Percentiles rank a stretch among this genome's conserved stretches.
These are phyloP conservation scores for Parastagonospora avenae DNA, from an alignment of 2,329 filamentous ascomycete genomes.

Conservation along the genomic window DNA sequence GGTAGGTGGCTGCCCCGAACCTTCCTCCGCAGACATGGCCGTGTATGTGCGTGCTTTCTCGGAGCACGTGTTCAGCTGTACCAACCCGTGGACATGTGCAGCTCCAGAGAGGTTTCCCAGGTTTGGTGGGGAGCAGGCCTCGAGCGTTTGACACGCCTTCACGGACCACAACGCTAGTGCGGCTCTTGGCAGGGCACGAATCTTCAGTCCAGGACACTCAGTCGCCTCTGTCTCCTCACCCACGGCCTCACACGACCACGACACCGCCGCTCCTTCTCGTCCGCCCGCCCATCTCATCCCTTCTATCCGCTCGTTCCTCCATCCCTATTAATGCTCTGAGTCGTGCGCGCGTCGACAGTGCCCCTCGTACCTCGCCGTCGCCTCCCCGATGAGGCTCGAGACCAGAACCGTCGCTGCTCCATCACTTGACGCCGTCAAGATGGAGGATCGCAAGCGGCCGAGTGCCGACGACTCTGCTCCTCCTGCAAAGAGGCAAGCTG, in stretches of 20 bases:
- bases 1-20: slow-evolving; percentile 13
- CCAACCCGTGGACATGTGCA: not conserved
- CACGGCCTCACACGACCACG: slow-evolving; percentile 33
- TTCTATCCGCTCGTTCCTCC: slow-evolving; percentile 18
- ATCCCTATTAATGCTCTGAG: slow-evolving; percentile 24
- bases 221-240: slow-evolving; percentile 18
- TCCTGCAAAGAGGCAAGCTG: slow-evolving; percentile 86
- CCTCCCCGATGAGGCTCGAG: slow-evolving; percentile 82
- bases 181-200: not conserved
- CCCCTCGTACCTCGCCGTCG: slow-evolving; percentile 41
- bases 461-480: slow-evolving; percentile 86
- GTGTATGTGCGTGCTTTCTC: not conserved
- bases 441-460: slow-evolving; percentile 99
- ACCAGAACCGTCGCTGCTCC: slow-evolving; percentile 74
- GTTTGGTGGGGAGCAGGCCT: not conserved
- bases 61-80: too few relatives aligned
- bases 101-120: not conserved
- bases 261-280: slow-evolving; percentile 12
- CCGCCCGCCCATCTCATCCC: slow-evolving; percentile 23
- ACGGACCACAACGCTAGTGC: not conserved
- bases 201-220: slow-evolving; percentile 18
- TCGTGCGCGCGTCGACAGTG: slow-evolving; percentile 21
- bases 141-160: slow-evolving; percentile 1
- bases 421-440: slow-evolving; percentile 83
- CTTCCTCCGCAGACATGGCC: slow-evolving; percentile 38